Evolutionary conservation across 345 rosid genomes (phyloP), one percentile per base, ranked within the genome.

Genomic region (Viola odorata): DNA sequence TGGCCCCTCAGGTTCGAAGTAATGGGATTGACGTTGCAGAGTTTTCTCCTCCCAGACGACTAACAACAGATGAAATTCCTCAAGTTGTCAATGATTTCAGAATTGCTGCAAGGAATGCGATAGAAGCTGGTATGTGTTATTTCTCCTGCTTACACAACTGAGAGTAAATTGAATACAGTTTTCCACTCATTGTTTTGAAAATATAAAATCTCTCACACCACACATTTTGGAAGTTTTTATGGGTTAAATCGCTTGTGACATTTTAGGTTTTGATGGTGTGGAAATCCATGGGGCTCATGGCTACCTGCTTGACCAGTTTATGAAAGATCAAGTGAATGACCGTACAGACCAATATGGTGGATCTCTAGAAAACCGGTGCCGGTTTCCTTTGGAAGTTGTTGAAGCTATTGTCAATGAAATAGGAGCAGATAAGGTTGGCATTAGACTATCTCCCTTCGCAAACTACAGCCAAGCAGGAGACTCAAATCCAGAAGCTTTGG

Each of bases 281-380:
- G 96, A 89, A 74, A 81, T 89, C 63, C 96, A 84, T 13, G 94
- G 88, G 0, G 91, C 94, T 58, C 71, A 89, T 48, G 94, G 96
- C 41, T 81, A 78, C 69, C 64, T 86, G 37, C 65, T 84, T 4
- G 94, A 86, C 15, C 91, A 86, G 68, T 86, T 89, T 72, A 12
- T 86, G 81, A 89, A 89, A 58, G 94, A 84, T 69, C 75, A 78
- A 13, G 82, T 80, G 32, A 89, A 89, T n/a, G 94, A 89, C 47
- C 67, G 96, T 5, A 84, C 89, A 0, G 91, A 82, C 52, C 71
- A 80, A 52, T 82, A 86, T 3, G 94, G 96, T 1, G 94, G 91
- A 62, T 79, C 96, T 39, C 60, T 84, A 6, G 74, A 81, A 57
- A 89, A 84, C 53, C 85, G 85, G 7, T 89, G 90, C 66, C 80